phyloP scores from a whole-genome alignment of 1,139 yeast species.

The Candida tunisiensis region DNA sequence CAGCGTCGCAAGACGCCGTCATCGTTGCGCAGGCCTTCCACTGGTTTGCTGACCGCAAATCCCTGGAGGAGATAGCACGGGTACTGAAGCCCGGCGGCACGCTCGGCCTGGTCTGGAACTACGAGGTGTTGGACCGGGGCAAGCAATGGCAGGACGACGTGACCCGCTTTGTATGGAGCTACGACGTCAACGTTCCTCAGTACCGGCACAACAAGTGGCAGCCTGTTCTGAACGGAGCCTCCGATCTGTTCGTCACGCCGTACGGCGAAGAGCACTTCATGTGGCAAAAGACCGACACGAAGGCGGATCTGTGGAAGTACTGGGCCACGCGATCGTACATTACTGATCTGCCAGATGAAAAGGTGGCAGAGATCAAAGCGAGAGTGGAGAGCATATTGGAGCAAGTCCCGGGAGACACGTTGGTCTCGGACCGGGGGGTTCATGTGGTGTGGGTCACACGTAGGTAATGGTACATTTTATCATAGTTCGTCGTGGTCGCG shows the following conservation, averaged over 20 bases:
- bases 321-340: slow-evolving; percentile 47
- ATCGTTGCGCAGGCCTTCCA: slow-evolving; percentile 54
- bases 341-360: slow-evolving; percentile 21
- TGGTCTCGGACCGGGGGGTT: too few relatives aligned
- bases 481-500: too few relatives aligned
- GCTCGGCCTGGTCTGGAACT: slow-evolving; percentile 48
- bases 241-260: slow-evolving; percentile 18
- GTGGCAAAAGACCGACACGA: slow-evolving; percentile 11
- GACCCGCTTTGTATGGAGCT: slow-evolving; percentile 16
- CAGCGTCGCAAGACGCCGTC: slow-evolving; percentile 31
- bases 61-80: slow-evolving; percentile 34
- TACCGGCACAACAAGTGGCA: slow-evolving; percentile 37
- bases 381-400: slow-evolving; percentile 2
- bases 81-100: slow-evolving; percentile 35
- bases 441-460: too few relatives aligned
- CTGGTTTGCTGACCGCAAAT: slow-evolving; percentile 40
- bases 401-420: too few relatives aligned
- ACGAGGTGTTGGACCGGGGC: slow-evolving; percentile 23
- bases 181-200: slow-evolving; percentile 35
- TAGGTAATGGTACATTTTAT: too few relatives aligned
- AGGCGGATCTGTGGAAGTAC: slow-evolving; percentile 27
- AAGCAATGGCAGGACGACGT: slow-evolving; percentile 19
- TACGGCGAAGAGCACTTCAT: slow-evolving; percentile 19
- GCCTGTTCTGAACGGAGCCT: too few relatives aligned
- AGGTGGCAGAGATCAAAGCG: slow-evolving; percentile 2